phyloP scores from a whole-genome alignment of 2,329 filamentous ascomycete genomes.

The Dactylellina parvicollis region DNA sequence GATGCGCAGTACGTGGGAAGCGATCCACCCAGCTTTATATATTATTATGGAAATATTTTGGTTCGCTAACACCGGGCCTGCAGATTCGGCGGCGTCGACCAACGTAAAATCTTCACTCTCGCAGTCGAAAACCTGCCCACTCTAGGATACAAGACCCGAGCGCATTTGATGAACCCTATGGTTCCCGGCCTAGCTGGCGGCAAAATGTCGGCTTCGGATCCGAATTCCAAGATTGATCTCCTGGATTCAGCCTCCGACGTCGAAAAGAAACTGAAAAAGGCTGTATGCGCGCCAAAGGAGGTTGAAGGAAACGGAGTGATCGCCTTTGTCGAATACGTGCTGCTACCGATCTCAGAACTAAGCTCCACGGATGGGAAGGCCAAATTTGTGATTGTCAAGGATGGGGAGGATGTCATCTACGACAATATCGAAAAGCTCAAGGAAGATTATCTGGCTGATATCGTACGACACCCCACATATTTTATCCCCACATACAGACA shows the following conservation, averaged over 20 bases:
- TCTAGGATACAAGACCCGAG: conserved; percentile 81
- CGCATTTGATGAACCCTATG: conserved; percentile 85
- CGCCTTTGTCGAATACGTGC: conserved; percentile 84
- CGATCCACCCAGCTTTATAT: background rate
- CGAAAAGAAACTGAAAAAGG: conserved; percentile 85
- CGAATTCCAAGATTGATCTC: conserved; percentile 90
- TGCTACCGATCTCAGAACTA: conserved; percentile 79
- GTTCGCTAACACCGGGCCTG: background rate
- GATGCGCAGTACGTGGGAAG: conserved; percentile 74
- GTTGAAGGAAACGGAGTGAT: conserved; percentile 88
- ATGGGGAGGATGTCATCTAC: conserved; percentile 66
- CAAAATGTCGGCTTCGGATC: conserved; percentile 59
- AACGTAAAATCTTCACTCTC: conserved; percentile 87
- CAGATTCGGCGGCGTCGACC: conserved; percentile 72
- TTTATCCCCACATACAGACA: background rate
- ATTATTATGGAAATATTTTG: background rate
- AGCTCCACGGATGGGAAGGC: conserved; percentile 63
- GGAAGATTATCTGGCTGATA: conserved; percentile 81
- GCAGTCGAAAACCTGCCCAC: conserved; percentile 86
- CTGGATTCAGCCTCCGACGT: conserved; percentile 80
- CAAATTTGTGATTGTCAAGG: conserved; percentile 55
- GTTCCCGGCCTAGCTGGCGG: conserved; percentile 77
- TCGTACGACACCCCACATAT: conserved; percentile 66
- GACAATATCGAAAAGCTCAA: conserved; percentile 77
- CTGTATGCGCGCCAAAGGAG: conserved; percentile 77